A percentile compares a stretch with the other conserved stretches of the same genome.
phyloP scores from a whole-genome alignment of 2,329 filamentous ascomycete genomes.

The Fragosphaeria purpurea region DNA sequence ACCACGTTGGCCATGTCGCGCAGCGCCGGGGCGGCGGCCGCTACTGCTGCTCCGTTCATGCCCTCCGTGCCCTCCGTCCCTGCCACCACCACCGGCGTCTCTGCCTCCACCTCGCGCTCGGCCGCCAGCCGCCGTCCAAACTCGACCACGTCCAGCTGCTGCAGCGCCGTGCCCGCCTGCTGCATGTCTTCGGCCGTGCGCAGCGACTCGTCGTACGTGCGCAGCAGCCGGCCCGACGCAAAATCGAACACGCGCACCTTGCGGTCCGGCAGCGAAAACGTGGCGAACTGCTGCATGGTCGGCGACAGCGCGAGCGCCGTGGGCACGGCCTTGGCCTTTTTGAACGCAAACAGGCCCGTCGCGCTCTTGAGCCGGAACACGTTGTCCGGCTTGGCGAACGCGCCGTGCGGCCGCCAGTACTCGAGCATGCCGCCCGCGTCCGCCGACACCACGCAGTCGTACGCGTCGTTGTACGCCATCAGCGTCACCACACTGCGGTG shows the following conservation, averaged over 20 bases:
- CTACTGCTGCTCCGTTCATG: no score
- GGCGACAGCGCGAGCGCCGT: slow-evolving; percentile 78
- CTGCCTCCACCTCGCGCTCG: slow-evolving; percentile 67
- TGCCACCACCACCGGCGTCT: not conserved
- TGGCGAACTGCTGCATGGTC: slow-evolving; percentile 73
- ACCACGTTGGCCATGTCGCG: slow-evolving; percentile 71
- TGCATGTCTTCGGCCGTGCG: slow-evolving; percentile 89
- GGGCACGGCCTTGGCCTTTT: slow-evolving; percentile 82
- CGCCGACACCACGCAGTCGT: slow-evolving; percentile 81
- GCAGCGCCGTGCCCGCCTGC: slow-evolving; percentile 73
- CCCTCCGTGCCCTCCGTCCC: no score
- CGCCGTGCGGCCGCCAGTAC: slow-evolving; percentile 78
- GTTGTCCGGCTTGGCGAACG: slow-evolving; percentile 81
- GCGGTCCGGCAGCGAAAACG: slow-evolving; percentile 85
- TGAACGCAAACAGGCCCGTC: slow-evolving; percentile 94
- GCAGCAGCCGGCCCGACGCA: slow-evolving; percentile 71
- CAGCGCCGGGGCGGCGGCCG: slow-evolving; percentile 26
- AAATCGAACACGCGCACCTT: slow-evolving; percentile 94
- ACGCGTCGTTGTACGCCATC: slow-evolving; percentile 82
- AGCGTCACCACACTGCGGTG: slow-evolving; percentile 73
- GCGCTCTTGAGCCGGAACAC: slow-evolving; percentile 91
- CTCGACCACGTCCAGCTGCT: slow-evolving; percentile 80
- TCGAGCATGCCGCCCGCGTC: slow-evolving; percentile 92
- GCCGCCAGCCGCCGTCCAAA: slow-evolving; percentile 81
- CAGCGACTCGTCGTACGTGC: slow-evolving; percentile 92